Base-by-base conservation (phyloP, 306 rosid species). In the Sesbania bispinosa region DNA sequence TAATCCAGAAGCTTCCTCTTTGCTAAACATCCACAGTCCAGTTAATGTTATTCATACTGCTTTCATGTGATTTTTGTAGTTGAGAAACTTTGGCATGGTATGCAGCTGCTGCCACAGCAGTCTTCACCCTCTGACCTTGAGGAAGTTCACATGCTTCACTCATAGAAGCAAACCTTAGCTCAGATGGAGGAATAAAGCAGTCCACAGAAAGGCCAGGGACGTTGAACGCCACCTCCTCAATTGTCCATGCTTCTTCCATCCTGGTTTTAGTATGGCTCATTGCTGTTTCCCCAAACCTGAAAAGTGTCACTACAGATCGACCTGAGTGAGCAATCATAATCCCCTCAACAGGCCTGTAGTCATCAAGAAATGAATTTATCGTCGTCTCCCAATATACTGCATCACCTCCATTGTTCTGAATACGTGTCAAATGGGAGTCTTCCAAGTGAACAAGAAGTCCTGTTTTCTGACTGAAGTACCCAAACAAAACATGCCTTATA, bases 371-470 rank as follows among this genome's bases (percentile, higher is more conserved):
- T 11, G 99, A 91, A 83, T 91, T 95, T 71, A 95, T 95, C 0
- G 99, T 95, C 77, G 99, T 95, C 77, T 95, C 99, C 99, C 99
- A 95, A 73, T 95, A 95, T 2, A 88, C 99, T 23, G 99, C 99
- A 69, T 95, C 99, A 1, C 97, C 96, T 26, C 99, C 99, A 5
- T 88, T 89, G 85, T 91, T 95, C 73, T 95, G 99, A 71, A 95
- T 95, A 50, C 99, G 96, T 45, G 99, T 95, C 88, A 95, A 85
- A 84, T 95, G 99, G n/a, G 99, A 95, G 67, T 95, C 99, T 78
- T 95, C 99, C 80, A 95, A 78, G 86, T 95, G 99, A 48, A 95
- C 77, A 15, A 95, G 95, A 21, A 91, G 93, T 52, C 99, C 99
- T 4, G 97, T 89, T 86, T 86, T 91, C 82, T 95, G 99, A 87